Conservation (phyloP, 2,329 filamentous ascomycete genomes). For the Calonectria pseudoreteaudii region DNA sequence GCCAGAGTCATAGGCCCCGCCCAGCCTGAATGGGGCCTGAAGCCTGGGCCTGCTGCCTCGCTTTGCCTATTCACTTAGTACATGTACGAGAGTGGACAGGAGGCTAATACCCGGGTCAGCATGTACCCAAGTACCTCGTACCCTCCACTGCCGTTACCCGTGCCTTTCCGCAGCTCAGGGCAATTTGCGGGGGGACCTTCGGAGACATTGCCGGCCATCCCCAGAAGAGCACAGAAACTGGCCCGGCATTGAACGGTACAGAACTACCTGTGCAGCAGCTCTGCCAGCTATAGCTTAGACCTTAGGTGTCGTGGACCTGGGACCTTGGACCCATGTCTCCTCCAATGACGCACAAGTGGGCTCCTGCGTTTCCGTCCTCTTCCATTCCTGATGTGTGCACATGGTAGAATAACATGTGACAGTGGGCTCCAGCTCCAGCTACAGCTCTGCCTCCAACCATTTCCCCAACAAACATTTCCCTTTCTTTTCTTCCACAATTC, state of each 20-base stretch:
- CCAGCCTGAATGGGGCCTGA: background rate
- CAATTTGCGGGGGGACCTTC: background rate
- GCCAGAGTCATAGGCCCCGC: background rate
- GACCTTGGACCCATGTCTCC: background rate
- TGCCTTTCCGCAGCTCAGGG: background rate
- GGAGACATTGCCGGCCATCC: background rate
- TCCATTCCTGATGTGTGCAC: conserved; percentile 1
- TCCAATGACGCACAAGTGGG: conserved; percentile 22
- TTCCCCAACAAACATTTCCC: conserved; percentile 23
- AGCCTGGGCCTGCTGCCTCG: background rate
- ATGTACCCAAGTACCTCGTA: background rate
- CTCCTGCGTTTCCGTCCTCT: conserved; percentile 8
- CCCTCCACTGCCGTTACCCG: background rate
- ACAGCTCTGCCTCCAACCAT: background rate
- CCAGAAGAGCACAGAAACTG: background rate
- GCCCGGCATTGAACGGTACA: background rate
- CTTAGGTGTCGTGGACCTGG: background rate
- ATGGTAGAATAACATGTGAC: conserved; percentile 23
- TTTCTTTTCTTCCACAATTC: conserved; percentile 2
- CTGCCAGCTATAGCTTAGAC: background rate
- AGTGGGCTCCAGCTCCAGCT: conserved; percentile 15
- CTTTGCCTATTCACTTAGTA: background rate
- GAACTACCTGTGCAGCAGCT: background rate
- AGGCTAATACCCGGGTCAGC: background rate
- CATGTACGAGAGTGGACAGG: background rate